Percentiles rank a stretch among this genome's conserved stretches.
Evolutionary conservation across 176 grass and related monocot genomes (phyloP).

Genomic region (Coix lacrymajobi): DNA sequence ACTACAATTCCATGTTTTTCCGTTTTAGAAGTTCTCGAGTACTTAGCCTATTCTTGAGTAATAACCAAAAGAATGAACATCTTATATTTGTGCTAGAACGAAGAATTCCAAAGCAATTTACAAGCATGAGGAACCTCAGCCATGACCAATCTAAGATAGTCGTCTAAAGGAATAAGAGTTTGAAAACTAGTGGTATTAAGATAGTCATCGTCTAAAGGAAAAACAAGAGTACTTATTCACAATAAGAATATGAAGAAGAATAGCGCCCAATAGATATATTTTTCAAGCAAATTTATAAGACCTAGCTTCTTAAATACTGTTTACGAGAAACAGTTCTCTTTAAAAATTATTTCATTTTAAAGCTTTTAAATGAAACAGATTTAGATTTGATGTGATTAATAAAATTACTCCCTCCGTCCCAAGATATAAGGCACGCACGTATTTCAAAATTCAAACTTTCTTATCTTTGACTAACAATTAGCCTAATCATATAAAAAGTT

Average conservation of each 20-base stretch:
- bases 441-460: no score
- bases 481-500: no score
- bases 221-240: background rate
- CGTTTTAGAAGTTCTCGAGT: background rate
- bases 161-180: background rate
- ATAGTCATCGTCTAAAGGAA: background rate
- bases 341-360: background rate
- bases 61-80: background rate
- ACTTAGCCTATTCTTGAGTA: background rate
- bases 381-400: background rate
- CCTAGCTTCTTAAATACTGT: background rate
- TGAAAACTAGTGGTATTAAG: background rate
- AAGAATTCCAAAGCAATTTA: background rate
- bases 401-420: no score
- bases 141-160: background rate
- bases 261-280: background rate
- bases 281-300: background rate
- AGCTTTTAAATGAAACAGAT: background rate
- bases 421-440: no score
- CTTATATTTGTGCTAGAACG: background rate
- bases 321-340: constrained; percentile 6
- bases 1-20: background rate
- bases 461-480: no score
- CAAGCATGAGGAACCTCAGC: background rate
- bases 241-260: background rate